phyloP scores from a whole-genome alignment of 257 asterid genomes.

The Cinchona pubescens region DNA sequence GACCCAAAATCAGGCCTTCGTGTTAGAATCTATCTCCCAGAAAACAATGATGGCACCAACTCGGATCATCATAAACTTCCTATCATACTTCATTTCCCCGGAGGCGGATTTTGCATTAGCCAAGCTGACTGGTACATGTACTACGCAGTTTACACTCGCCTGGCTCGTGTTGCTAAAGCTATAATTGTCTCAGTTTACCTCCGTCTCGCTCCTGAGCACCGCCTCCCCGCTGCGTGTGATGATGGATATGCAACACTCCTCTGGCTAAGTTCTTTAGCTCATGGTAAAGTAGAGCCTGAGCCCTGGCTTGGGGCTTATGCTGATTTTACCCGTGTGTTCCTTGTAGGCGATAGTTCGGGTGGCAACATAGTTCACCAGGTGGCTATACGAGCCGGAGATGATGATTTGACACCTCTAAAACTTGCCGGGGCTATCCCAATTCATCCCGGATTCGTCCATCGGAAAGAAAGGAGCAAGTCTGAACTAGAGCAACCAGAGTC shows the following conservation, averaged over 20 bases:
- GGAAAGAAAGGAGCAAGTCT: not conserved
- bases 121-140: not conserved
- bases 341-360: not conserved
- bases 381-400: not conserved
- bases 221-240: not conserved
- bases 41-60: not conserved
- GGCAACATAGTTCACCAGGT: not conserved
- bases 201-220: not conserved
- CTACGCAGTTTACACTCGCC: not conserved
- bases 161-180: not conserved
- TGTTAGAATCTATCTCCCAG: not conserved
- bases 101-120: not conserved
- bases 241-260: not conserved
- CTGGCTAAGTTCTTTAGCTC: not conserved
- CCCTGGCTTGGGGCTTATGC: not conserved
- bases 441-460: not conserved
- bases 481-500: not conserved
- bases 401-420: not conserved
- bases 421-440: not conserved
- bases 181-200: not conserved
- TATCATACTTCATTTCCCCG: not conserved
- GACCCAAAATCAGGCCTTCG: not conserved
- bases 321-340: not conserved
- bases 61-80: not conserved
- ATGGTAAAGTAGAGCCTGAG: not conserved